These are phyloP conservation scores for Ambispora gerdemannii DNA, from an alignment of 192 early-diverging fungal species.

Conservation along the genomic window DNA sequence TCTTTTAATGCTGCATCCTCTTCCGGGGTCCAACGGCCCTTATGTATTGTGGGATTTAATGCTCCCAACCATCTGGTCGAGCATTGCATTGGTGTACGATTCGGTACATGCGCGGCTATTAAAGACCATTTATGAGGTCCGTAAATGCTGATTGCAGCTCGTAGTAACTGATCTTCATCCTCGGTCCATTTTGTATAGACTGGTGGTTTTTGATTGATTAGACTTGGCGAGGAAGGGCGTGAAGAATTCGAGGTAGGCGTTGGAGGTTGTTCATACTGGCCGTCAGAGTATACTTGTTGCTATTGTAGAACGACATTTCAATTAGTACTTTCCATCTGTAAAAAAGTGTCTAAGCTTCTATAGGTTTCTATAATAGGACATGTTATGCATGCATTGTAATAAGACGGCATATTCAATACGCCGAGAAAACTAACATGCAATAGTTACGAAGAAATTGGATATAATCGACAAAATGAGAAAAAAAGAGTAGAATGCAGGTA, in stretches of 20 bases:
- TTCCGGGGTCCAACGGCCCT: slow-evolving; percentile 50
- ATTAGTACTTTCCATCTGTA: too few species aligned
- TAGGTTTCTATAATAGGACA: too few species aligned
- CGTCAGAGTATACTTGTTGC: neutral
- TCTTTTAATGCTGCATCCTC: slow-evolving; percentile 44
- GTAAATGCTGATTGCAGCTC: slow-evolving; percentile 42
- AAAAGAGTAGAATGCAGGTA: too few species aligned
- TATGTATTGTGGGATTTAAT: slow-evolving; percentile 50
- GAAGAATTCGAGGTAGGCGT: neutral
- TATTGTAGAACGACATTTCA: too few species aligned
- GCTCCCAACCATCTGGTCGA: slow-evolving; percentile 50
- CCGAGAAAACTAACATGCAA: too few species aligned
- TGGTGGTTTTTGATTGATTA: slow-evolving; percentile 39
- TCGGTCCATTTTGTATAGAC: slow-evolving; percentile 48
- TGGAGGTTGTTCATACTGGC: neutral
- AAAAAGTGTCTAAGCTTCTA: too few species aligned
- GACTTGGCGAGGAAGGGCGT: slow-evolving; percentile 11
- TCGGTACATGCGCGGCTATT: slow-evolving; percentile 48
- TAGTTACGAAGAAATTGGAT: too few species aligned
- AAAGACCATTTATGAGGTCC: slow-evolving; percentile 50
- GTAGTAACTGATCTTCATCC: slow-evolving; percentile 45
- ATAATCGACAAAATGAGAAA: neutral
- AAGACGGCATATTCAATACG: too few species aligned
- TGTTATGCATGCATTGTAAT: too few species aligned
- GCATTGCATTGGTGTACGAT: slow-evolving; percentile 53